Evolutionary conservation across 192 early-diverging fungal species (phyloP), one percentile per base, ranked within the genome.

Genomic region (Umbelopsis vinacea): DNA sequence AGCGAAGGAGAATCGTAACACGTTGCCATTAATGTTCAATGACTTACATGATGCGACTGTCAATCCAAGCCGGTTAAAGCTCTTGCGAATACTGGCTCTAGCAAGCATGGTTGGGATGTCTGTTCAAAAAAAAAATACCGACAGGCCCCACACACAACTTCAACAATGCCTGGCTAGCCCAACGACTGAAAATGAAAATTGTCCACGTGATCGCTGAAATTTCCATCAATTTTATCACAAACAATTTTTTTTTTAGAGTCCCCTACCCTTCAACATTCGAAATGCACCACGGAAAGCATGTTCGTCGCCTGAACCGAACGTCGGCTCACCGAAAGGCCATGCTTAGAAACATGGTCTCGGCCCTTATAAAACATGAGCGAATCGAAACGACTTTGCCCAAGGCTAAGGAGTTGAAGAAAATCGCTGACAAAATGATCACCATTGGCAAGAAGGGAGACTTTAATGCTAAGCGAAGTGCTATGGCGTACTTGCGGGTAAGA

Each of bases 311-410:
- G 29, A 86, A 86, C 63, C 83, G 91, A 63, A 89, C 84, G 10
- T 82, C 85, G 37, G 71, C 83, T 2, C 91, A 95, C 80, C 85
- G 95, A 70, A 86, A 86, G 70, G 87, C 90, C 38, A 85, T 97
- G 79, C 82, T 96, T 33, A 83, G 93, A 67, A 97, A 95, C 79
- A 83, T 97, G 82, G 88, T 90, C 33, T 90, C 93, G 57, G 87
- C 92, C 37, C 86, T 98, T 24, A 90, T 99, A 72, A 83, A 91
- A 74, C 82, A 96, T 79, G 96, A 95, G 72, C 89, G 94, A 67
- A 93, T 99, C 48, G 89, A 93, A 74, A 99, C 97, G 10, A 99
- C 97, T 0, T 76, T 96, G 12, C 88, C 97, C 4, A 95, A 96
- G 76, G 97, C 97, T 29, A 95, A 93, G 79, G 91, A 93, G 70